Conservation (phyloP, 2,329 filamentous ascomycete genomes). For the Gnomoniopsis sp. region DNA sequence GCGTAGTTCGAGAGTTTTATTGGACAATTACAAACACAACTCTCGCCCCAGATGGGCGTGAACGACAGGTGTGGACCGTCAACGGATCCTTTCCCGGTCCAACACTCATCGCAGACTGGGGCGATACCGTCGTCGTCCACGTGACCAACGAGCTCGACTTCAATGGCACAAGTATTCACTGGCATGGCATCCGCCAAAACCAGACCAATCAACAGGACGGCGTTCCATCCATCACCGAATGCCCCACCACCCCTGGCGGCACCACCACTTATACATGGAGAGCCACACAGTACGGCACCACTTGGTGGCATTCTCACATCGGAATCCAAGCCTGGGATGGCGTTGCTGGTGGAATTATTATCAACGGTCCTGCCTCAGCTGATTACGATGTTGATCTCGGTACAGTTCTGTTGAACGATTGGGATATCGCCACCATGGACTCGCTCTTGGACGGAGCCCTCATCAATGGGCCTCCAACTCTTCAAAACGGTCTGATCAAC, state of each 20-base stretch:
- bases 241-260: too few relatives aligned
- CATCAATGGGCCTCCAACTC: constrained; percentile 50
- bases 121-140: constrained; percentile 31
- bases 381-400: too few relatives aligned
- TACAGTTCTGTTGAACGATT: too few relatives aligned
- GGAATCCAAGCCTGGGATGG: too few relatives aligned
- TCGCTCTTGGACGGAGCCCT: too few relatives aligned
- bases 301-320: too few relatives aligned
- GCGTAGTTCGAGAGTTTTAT: background rate
- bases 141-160: constrained; percentile 30
- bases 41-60: constrained; percentile 43
- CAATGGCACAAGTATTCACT: constrained; percentile 37
- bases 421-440: too few relatives aligned
- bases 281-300: too few relatives aligned
- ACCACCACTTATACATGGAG: too few relatives aligned
- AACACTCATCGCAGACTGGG: constrained; percentile 28
- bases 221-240: too few relatives aligned
- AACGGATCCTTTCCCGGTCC: constrained; percentile 44
- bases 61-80: constrained; percentile 39
- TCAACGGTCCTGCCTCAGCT: too few relatives aligned
- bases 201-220: constrained; percentile 39
- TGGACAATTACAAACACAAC: constrained; percentile 17
- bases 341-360: too few relatives aligned
- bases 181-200: constrained; percentile 35
- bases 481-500: constrained; percentile 27